Evolutionary conservation across 1,139 yeast genomes (phyloP).

Genomic region (Taphrina deformans): DNA sequence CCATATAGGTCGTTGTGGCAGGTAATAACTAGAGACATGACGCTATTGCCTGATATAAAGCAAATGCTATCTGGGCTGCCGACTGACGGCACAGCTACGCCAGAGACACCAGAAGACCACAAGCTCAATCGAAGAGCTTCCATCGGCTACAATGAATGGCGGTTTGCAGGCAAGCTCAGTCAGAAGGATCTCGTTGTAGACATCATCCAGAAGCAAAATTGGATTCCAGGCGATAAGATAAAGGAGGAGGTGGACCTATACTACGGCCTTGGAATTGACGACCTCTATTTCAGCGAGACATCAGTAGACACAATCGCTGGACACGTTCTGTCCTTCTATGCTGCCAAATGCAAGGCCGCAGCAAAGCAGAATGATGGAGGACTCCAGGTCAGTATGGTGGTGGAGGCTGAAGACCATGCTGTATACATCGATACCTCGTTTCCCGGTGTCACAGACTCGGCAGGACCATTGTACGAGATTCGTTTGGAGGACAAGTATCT

Average conservation of each 20-base stretch:
- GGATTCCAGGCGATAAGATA: conserved; percentile 31
- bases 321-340: conserved; percentile 80
- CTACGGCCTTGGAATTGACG: conserved; percentile 89
- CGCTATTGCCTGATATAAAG: neutral
- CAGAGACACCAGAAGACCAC: conserved; percentile 26
- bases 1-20: no score
- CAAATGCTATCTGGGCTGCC: neutral
- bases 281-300: conserved; percentile 83
- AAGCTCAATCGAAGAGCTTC: conserved; percentile 18
- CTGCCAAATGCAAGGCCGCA: conserved; percentile 89
- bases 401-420: conserved; percentile 82
- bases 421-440: conserved; percentile 78
- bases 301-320: conserved; percentile 76
- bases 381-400: conserved; percentile 69
- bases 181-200: conserved; percentile 26
- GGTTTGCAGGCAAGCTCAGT: conserved; percentile 21
- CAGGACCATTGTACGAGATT: conserved; percentile 55
- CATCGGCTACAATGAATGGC: conserved; percentile 15
- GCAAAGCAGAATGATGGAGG: conserved; percentile 52
- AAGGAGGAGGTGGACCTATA: conserved; percentile 44
- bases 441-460: conserved; percentile 47
- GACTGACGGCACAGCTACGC: conserved; percentile 17
- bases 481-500: conserved; percentile 80
- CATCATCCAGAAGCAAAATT: conserved; percentile 20
- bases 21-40: no score